Base-by-base conservation (phyloP, 495 filamentous ascomycete genomes). In the Penicillium robsamsonii region DNA sequence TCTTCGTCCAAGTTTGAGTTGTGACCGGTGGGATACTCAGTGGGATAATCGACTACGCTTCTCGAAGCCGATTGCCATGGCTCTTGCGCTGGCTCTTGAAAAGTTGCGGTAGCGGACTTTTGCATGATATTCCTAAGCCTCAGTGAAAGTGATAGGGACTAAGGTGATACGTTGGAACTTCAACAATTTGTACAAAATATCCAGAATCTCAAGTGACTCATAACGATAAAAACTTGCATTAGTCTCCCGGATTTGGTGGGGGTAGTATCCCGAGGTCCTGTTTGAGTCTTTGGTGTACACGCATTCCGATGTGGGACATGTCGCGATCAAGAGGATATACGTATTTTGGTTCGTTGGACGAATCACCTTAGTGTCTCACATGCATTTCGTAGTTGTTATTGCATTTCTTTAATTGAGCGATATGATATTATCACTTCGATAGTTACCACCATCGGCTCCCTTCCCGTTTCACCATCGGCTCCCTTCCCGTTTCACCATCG, bases 1-100 rank as follows among this genome's bases (percentile, higher is more conserved):
- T 59, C 45, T 24, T 63, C 48, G 33, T 64, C 48, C 30, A 48
- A 33, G 45, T 35, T 44, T 15, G 43, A 4, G 9, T 31, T 42
- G 4, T 29, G 45, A 15, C 37, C 47, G 2, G 50, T 5, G 13
- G 13, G 30, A 22, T 25, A 18, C 27, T 15, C 25, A 6, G 50
- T 3, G 5, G 13, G 30, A 17, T 25, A 18, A 15, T 31, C 33
- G 17, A 10, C 25, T 2, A 40, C 46, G n/a, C 47, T 60, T 31
- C 43, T 40, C 33, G 42, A 22, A 22, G 31, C 30, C 7, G 58
- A 47, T 20, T 37, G 33, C 42, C 27, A 57, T 47, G 35, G 43
- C 20, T 53, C 37, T 29, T 29, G 48, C 8, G 29, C 48, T 41
- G 35, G 27, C 11, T 41, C 20, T 30, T 52, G 50, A 2, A 52